Percentiles rank a stretch among this genome's conserved stretches.
phyloP scores from a whole-genome alignment of 805 yeast species.

The Grigorovia jiainica region DNA sequence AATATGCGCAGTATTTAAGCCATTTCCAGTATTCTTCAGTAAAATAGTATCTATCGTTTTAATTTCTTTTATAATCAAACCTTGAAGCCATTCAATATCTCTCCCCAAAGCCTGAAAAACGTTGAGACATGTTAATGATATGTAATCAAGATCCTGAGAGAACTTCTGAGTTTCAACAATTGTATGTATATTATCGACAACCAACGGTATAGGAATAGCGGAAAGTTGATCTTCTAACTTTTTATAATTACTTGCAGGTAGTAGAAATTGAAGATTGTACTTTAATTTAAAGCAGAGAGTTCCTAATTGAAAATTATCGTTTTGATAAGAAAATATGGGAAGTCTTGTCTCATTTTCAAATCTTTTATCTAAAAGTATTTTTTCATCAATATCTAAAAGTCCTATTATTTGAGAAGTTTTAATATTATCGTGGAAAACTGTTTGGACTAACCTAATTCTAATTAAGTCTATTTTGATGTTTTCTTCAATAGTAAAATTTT shows the following conservation, averaged over 20 bases:
- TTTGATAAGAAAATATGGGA: slow-evolving; percentile 35
- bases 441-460: slow-evolving; percentile 37
- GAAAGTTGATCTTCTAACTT: slow-evolving; percentile 47
- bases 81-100: slow-evolving; percentile 66
- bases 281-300: slow-evolving; percentile 44
- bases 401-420: slow-evolving; percentile 28
- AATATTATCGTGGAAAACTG: slow-evolving; percentile 23
- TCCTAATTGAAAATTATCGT: slow-evolving; percentile 41
- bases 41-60: slow-evolving; percentile 23
- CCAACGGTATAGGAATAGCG: background rate
- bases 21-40: slow-evolving; percentile 12
- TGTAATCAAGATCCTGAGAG: slow-evolving; percentile 36
- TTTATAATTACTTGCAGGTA: slow-evolving; percentile 52
- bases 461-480: slow-evolving; percentile 44
- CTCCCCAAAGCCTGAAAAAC: slow-evolving; percentile 61
- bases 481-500: slow-evolving; percentile 53
- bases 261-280: slow-evolving; percentile 44
- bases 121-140: slow-evolving; percentile 54
- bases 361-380: slow-evolving; percentile 15
- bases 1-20: slow-evolving; percentile 26
- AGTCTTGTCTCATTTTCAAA: slow-evolving; percentile 29
- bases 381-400: slow-evolving; percentile 33
- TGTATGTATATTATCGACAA: background rate
- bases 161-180: background rate
- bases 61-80: slow-evolving; percentile 61